A percentile compares a stretch with the other conserved stretches of the same genome.
These are phyloP conservation scores for Sutorius eximius DNA, from an alignment of 1,284 basidiomycete species.

Conservation along the genomic window DNA sequence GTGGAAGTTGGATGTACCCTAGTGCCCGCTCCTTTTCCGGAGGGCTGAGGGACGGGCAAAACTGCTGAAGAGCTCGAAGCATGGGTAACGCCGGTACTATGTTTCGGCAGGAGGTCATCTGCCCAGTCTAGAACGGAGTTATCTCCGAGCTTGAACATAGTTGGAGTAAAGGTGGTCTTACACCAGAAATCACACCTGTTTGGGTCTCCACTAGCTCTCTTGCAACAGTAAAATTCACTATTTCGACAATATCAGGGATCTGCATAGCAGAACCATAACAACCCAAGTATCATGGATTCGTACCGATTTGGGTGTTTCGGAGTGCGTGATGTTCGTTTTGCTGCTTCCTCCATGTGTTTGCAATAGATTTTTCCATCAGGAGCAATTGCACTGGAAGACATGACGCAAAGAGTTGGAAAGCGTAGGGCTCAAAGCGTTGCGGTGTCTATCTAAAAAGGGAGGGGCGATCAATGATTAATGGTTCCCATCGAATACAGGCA, in stretches of 20 bases:
- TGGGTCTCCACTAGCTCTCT: constrained; percentile 6
- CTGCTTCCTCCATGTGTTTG: constrained; percentile 31
- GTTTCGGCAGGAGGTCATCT: constrained; percentile 8
- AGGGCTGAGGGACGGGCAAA: neutral
- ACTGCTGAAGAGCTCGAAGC: neutral
- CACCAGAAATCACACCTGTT: constrained; percentile 25
- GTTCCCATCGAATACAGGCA: neutral
- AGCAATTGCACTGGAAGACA: constrained; percentile 17
- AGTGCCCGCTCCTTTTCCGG: neutral
- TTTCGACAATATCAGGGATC: constrained; percentile 10
- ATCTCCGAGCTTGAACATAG: neutral
- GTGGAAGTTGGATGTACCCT: neutral
- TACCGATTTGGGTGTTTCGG: constrained; percentile 24
- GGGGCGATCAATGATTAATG: neutral
- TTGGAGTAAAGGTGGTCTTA: constrained; percentile 10
- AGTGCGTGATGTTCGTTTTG: constrained; percentile 21
- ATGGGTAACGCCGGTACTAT: neutral
- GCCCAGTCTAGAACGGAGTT: constrained; percentile 20
- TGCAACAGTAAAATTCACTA: constrained; percentile 31
- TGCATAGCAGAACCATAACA: neutral
- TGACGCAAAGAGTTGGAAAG: constrained; percentile 3
- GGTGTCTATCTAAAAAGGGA: constrained; percentile 28
- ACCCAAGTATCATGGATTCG: constrained; percentile 7
- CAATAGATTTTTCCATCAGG: constrained; percentile 24
- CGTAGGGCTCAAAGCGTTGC: neutral